phyloP scores from a whole-genome alignment of 768 basidiomycete species.

The Amanita molliuscula region DNA sequence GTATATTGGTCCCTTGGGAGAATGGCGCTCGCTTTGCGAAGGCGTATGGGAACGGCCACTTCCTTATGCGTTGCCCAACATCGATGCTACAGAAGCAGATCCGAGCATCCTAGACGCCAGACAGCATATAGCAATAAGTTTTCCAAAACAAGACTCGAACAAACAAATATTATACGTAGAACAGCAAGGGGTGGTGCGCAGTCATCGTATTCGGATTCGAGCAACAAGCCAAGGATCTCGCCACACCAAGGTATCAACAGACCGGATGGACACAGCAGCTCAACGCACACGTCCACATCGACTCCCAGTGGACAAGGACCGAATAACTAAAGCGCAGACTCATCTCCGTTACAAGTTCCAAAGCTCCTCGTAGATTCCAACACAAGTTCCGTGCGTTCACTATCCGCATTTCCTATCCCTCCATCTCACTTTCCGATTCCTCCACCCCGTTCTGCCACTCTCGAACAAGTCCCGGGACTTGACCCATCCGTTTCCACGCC shows the following conservation, averaged over 20 bases:
- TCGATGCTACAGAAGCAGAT: conserved; percentile 10
- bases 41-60: conserved; percentile 55
- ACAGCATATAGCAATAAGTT: background rate
- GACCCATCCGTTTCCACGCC: background rate
- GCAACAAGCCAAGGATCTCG: background rate
- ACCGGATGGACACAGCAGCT: background rate
- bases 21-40: conserved; percentile 69
- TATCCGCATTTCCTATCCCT: conserved; percentile 66
- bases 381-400: conserved; percentile 50
- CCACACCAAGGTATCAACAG: background rate
- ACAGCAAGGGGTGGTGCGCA: background rate
- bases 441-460: conserved; percentile 1
- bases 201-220: background rate
- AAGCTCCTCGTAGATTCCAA: conserved; percentile 27
- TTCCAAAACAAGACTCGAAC: background rate
- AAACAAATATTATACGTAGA: background rate
- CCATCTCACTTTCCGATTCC: conserved; percentile 63
- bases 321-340: conserved; percentile 6
- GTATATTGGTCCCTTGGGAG: conserved; percentile 56
- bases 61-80: conserved; percentile 33
- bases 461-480: background rate
- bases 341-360: conserved; percentile 26
- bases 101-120: background rate
- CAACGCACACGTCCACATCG: background rate
- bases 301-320: background rate